phyloP scores from a whole-genome alignment of 2,329 filamentous ascomycete species.

The Clarireedia hainanense region DNA sequence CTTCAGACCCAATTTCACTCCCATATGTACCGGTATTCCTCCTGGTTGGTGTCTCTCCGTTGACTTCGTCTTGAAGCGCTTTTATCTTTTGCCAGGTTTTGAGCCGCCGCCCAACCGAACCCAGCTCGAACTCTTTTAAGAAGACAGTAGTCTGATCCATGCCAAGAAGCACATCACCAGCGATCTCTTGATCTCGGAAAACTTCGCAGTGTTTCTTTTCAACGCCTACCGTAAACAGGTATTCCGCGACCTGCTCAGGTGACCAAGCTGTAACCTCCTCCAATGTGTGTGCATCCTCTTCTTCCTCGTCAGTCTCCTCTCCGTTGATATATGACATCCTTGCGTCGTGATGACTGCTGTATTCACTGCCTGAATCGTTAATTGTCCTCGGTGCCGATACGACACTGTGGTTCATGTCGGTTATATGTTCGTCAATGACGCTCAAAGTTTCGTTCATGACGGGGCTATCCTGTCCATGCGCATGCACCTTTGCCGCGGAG shows the following conservation, averaged over 20 bases:
- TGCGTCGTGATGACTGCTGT: constrained; percentile 70
- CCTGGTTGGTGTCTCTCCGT: constrained; percentile 40
- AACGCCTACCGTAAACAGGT: constrained; percentile 76
- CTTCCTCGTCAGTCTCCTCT: constrained; percentile 91
- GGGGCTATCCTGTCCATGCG: constrained; percentile 52
- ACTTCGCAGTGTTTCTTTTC: constrained; percentile 89
- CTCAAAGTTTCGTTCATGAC: constrained; percentile 93
- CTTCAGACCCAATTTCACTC: constrained; percentile 52
- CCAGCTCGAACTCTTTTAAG: constrained; percentile 90
- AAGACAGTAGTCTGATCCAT: constrained; percentile 96
- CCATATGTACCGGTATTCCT: constrained; percentile 49
- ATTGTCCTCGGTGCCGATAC: constrained; percentile 44
- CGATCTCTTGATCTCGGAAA: constrained; percentile 92
- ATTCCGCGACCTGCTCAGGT: constrained; percentile 76
- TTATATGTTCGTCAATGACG: constrained; percentile 96
- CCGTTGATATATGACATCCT: constrained; percentile 88
- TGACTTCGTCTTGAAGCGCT: constrained; percentile 79
- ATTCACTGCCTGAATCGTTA: constrained; percentile 82
- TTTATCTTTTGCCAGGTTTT: constrained; percentile 98
- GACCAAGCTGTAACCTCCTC: constrained; percentile 75
- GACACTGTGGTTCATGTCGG: constrained; percentile 53
- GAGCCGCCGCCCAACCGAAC: constrained; percentile 78
- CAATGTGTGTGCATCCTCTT: constrained; percentile 60
- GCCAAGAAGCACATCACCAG: constrained; percentile 82
- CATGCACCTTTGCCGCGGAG: constrained; percentile 40